Percentiles rank a stretch among this genome's conserved stretches.
These are phyloP conservation scores for Lipomyces orientalis DNA, from an alignment of 805 yeast genomes.

Conservation along the genomic window DNA sequence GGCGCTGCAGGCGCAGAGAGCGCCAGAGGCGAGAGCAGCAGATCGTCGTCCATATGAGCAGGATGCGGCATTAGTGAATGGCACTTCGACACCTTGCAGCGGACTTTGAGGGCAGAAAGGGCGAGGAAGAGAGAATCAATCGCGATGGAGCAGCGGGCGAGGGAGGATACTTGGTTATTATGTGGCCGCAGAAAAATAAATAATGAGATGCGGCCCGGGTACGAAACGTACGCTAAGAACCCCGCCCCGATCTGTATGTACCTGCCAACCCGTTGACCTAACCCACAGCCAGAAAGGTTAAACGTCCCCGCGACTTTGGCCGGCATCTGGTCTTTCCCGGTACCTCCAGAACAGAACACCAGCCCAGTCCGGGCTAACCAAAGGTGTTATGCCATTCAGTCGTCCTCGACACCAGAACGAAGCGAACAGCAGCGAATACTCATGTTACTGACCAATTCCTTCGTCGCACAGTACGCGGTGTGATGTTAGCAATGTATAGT, in stretches of 20 bases:
- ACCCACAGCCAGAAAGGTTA: not conserved
- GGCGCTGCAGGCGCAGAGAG: not conserved
- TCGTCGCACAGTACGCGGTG: not conserved
- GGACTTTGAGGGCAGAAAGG: not conserved
- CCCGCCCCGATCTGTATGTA: not conserved
- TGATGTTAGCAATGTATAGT: not conserved
- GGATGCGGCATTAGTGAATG: not conserved
- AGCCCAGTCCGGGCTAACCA: not conserved
- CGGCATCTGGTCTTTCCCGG: not conserved
- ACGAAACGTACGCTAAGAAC: not conserved
- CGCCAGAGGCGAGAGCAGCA: not conserved
- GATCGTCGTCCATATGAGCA: slow-evolving; percentile 2
- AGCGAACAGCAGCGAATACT: not conserved
- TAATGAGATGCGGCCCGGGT: not conserved
- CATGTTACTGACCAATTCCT: not conserved
- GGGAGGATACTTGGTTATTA: not conserved
- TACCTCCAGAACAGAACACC: not conserved
- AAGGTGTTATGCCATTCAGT: not conserved
- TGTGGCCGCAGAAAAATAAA: not conserved
- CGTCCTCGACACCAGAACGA: not conserved
- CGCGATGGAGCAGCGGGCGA: not conserved
- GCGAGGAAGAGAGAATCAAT: not conserved
- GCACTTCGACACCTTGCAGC: not conserved
- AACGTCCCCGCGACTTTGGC: not conserved
- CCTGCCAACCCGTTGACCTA: not conserved